phyloP scores from a whole-genome alignment of 805 yeast genomes.

The Ogataea glucozyma region DNA sequence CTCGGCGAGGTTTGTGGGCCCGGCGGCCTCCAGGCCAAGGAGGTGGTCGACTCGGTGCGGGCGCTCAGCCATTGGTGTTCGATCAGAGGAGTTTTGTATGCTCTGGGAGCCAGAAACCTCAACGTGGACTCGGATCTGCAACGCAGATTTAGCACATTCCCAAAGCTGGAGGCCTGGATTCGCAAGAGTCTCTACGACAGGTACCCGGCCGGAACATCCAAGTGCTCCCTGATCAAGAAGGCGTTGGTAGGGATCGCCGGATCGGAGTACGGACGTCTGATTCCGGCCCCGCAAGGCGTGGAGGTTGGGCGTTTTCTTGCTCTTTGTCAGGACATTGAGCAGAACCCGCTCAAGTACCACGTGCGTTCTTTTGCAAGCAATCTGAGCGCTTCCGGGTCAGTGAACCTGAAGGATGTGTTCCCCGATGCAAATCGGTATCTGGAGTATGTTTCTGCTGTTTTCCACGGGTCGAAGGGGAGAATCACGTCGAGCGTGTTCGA shows the following conservation, averaged over 20 bases:
- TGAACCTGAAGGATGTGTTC: slow-evolving; percentile 17
- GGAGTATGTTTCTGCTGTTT: slow-evolving; percentile 21
- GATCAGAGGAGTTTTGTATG: slow-evolving; percentile 47
- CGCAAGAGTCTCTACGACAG: slow-evolving; percentile 42
- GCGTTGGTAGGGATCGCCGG: slow-evolving; percentile 39
- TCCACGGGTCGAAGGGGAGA: slow-evolving; percentile 27
- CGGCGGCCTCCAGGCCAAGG: slow-evolving; percentile 39
- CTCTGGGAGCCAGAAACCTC: slow-evolving; percentile 42
- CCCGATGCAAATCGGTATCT: slow-evolving; percentile 17
- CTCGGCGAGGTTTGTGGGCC: slow-evolving; percentile 40
- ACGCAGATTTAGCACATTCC: slow-evolving; percentile 40
- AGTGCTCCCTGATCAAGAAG: slow-evolving; percentile 43
- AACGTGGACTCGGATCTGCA: slow-evolving; percentile 35
- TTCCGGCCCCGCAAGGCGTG: slow-evolving; percentile 38
- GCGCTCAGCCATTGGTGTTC: slow-evolving; percentile 59
- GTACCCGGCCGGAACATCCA: slow-evolving; percentile 56
- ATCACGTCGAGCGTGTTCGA: slow-evolving; percentile 14
- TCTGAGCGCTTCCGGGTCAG: slow-evolving; percentile 22
- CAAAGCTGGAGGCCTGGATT: slow-evolving; percentile 43
- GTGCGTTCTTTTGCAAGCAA: slow-evolving; percentile 35
- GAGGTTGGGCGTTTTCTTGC: slow-evolving; percentile 37
- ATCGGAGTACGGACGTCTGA: slow-evolving; percentile 38
- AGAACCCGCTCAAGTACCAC: slow-evolving; percentile 50
- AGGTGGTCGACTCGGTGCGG: slow-evolving; percentile 48
- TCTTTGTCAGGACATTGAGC: slow-evolving; percentile 47